Conservation (phyloP, 2,329 filamentous ascomycete genomes). For the Aureobasidium sp. region DNA sequence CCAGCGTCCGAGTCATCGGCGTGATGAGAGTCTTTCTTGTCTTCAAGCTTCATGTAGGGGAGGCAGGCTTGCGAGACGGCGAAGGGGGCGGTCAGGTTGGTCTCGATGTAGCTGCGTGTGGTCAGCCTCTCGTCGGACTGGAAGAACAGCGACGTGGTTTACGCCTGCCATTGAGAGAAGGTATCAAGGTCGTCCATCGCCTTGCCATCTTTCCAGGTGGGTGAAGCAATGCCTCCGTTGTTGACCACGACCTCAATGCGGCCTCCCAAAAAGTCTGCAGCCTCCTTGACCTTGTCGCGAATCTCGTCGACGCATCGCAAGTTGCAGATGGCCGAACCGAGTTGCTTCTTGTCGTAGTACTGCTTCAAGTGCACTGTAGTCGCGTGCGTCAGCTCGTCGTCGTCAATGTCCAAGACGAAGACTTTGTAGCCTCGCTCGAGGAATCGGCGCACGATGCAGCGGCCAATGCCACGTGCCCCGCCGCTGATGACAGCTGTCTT, state of each 20-base stretch:
- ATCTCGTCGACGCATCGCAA: conserved; percentile 28
- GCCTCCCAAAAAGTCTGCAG: conserved; percentile 26
- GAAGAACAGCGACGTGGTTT: background rate
- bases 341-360: conserved; percentile 17
- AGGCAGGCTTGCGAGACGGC: conserved; percentile 24
- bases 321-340: conserved; percentile 24
- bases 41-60: conserved; percentile 23
- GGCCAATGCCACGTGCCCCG: conserved; percentile 29
- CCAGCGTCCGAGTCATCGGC: conserved; percentile 19
- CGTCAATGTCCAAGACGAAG: conserved; percentile 33
- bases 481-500: conserved; percentile 23
- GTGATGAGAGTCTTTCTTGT: conserved; percentile 15
- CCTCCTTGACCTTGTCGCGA: conserved; percentile 23
- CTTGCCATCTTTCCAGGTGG: conserved; percentile 25
- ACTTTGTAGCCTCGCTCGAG: conserved; percentile 31
- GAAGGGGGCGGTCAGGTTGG: conserved; percentile 32
- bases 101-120: conserved; percentile 27
- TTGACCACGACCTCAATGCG: conserved; percentile 34
- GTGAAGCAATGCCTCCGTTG: conserved; percentile 31
- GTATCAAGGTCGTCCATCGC: conserved; percentile 27
- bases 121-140: background rate
- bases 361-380: conserved; percentile 22
- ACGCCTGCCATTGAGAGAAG: conserved; percentile 30
- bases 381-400: conserved; percentile 30
- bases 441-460: conserved; percentile 28